phyloP scores from a whole-genome alignment of 768 basidiomycete species.

The Kwoniella shandongensis region DNA sequence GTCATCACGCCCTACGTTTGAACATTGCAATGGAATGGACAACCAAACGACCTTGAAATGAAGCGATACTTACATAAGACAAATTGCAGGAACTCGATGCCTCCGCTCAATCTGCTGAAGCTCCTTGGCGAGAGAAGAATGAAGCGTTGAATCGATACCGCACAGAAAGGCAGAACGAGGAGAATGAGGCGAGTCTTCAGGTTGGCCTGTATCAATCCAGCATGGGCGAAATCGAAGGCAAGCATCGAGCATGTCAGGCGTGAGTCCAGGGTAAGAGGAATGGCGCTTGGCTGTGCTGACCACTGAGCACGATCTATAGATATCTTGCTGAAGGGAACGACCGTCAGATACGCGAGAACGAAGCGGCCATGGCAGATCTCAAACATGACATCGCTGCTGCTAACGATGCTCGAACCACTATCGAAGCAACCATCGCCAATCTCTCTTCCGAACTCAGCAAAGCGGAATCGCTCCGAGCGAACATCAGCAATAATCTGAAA shows the following conservation, averaged over 20 bases:
- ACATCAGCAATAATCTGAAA: slow-evolving; percentile 71
- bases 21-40: not conserved
- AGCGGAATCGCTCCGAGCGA: slow-evolving; percentile 37
- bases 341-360: slow-evolving; percentile 63
- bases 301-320: slow-evolving; percentile 54
- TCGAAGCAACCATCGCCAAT: slow-evolving; percentile 56
- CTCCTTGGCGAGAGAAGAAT: slow-evolving; percentile 45
- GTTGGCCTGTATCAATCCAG: slow-evolving; percentile 44
- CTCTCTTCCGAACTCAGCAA: slow-evolving; percentile 69
- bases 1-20: not conserved
- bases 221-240: slow-evolving; percentile 40
- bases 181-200: slow-evolving; percentile 44
- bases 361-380: slow-evolving; percentile 59
- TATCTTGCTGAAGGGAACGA: slow-evolving; percentile 71
- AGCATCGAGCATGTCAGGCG: slow-evolving; percentile 44
- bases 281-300: not conserved
- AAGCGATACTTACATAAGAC: no score
- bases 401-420: slow-evolving; percentile 51
- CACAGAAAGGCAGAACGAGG: slow-evolving; percentile 36
- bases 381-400: slow-evolving; percentile 58
- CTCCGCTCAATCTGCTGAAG: slow-evolving; percentile 42
- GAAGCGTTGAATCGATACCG: slow-evolving; percentile 38
- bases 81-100: slow-evolving; percentile 35
- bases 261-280: slow-evolving; percentile 17
- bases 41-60: no score